Evolutionary conservation across 2,329 filamentous ascomycete species (phyloP).

Genomic region (Pseudogymnoascus sp.): DNA sequence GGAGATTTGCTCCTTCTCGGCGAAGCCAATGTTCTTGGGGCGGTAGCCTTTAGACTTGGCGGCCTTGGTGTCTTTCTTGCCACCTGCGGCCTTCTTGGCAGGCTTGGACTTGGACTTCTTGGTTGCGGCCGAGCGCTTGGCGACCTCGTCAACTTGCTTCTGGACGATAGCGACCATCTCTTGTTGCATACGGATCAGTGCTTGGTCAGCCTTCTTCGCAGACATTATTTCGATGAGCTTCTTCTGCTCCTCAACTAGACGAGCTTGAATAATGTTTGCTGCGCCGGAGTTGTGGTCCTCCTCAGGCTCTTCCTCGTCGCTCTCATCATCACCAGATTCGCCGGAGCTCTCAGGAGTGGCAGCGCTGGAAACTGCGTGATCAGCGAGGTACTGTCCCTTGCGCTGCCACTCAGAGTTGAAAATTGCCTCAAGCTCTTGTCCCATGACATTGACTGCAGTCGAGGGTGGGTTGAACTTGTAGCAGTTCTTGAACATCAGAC

Average conservation of each 20-base stretch:
- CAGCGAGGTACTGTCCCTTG: conserved; percentile 74
- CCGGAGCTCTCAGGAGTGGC: conserved; percentile 58
- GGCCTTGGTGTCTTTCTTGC: conserved; percentile 25
- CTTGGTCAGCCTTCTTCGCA: conserved; percentile 44
- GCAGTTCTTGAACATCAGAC: conserved; percentile 82
- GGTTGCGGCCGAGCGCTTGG: conserved; percentile 41
- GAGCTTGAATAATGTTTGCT: conserved; percentile 35
- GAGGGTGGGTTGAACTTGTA: conserved; percentile 81
- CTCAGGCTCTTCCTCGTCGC: conserved; percentile 53
- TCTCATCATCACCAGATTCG: conserved; percentile 65
- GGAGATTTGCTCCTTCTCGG: conserved; percentile 88
- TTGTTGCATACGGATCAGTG: conserved; percentile 49
- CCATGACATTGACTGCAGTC: conserved; percentile 66
- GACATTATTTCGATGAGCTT: conserved; percentile 50
- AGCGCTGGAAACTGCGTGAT: conserved; percentile 58
- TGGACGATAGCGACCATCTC: conserved; percentile 59
- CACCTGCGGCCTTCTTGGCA: conserved; percentile 30
- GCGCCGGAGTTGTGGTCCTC: conserved; percentile 33
- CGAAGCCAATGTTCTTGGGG: conserved; percentile 55
- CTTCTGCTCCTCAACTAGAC: conserved; percentile 46
- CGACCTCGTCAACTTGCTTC: conserved; percentile 51
- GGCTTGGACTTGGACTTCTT: conserved; percentile 49
- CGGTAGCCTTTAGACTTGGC: conserved; percentile 32
- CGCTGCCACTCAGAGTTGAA: conserved; percentile 71
- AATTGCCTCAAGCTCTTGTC: conserved; percentile 63